These are phyloP conservation scores for Asclepias syriaca DNA, from an alignment of 257 asterid species.

Conservation along the genomic window DNA sequence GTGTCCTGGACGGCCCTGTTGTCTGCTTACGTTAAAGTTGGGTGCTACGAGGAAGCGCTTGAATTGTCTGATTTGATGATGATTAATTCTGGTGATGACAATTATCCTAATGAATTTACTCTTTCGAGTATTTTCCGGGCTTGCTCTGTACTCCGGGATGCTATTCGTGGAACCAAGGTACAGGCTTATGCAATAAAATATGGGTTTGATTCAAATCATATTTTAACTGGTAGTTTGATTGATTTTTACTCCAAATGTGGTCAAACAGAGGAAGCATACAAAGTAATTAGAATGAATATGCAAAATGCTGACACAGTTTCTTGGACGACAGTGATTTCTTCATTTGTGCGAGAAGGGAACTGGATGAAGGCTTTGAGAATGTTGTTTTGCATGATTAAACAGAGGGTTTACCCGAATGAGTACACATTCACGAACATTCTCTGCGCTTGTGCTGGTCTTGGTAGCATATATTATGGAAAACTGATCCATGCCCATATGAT, in stretches of 20 bases:
- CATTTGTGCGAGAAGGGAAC: conserved; percentile 5
- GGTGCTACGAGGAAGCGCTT: conserved; percentile 13
- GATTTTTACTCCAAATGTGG: conserved; percentile 18
- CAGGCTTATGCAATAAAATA: conserved; percentile 7
- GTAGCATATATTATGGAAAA: conserved; percentile 7
- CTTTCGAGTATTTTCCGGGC: conserved; percentile 11
- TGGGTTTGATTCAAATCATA: conserved; percentile 11
- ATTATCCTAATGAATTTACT: conserved; percentile 9
- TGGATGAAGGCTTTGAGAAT: conserved; percentile 6
- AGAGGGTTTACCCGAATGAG: conserved; percentile 11
- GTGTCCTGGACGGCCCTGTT: conserved; percentile 16
- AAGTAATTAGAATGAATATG: background rate
- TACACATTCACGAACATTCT: conserved; percentile 17
- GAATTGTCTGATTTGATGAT: conserved; percentile 12
- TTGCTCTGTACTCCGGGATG: conserved; percentile 9
- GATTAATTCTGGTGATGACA: conserved; percentile 3
- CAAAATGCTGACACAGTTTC: conserved; percentile 14
- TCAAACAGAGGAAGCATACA: conserved; percentile 1
- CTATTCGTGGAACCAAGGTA: background rate
- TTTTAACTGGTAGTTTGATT: conserved; percentile 11
- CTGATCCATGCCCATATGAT: conserved; percentile 13
- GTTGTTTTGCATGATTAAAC: conserved; percentile 8
- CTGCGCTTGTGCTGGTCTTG: conserved; percentile 14
- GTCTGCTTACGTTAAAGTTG: conserved; percentile 13
- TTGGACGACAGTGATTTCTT: conserved; percentile 16